Conservation (phyloP, 805 yeast species). For the Candida alai region DNA sequence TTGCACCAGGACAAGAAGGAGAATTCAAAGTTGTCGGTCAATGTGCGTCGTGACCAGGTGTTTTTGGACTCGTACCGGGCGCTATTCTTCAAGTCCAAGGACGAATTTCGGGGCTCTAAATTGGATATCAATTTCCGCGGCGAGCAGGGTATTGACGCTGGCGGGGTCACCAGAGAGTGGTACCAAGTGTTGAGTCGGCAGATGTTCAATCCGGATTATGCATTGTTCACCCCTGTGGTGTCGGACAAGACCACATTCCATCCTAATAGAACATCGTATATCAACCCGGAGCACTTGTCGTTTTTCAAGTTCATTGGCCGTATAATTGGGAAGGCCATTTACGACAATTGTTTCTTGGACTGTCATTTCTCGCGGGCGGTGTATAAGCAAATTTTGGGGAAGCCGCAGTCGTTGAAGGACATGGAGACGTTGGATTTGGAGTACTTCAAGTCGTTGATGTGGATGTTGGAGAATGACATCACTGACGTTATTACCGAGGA, state of each 20-base stretch:
- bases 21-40: slow-evolving; percentile 52
- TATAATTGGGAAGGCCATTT: slow-evolving; percentile 90
- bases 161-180: slow-evolving; percentile 98
- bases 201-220: slow-evolving; percentile 95
- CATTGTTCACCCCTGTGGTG: slow-evolving; percentile 85
- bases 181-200: slow-evolving; percentile 89
- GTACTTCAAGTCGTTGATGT: slow-evolving; percentile 83
- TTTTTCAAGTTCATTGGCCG: slow-evolving; percentile 94
- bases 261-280: slow-evolving; percentile 88
- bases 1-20: slow-evolving; percentile 51
- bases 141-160: slow-evolving; percentile 97
- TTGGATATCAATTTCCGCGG: slow-evolving; percentile 83
- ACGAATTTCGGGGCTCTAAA: slow-evolving; percentile 67
- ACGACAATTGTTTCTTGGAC: slow-evolving; percentile 80
- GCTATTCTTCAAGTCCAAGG: slow-evolving; percentile 71
- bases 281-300: slow-evolving; percentile 88
- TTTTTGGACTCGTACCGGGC: slow-evolving; percentile 87
- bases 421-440: slow-evolving; percentile 92
- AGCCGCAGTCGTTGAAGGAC: slow-evolving; percentile 80
- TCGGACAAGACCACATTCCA: slow-evolving; percentile 92
- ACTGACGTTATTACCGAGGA: slow-evolving; percentile 94
- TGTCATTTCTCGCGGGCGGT: slow-evolving; percentile 95
- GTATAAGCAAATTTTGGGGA: slow-evolving; percentile 79
- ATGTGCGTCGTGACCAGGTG: slow-evolving; percentile 83
- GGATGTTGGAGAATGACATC: slow-evolving; percentile 97